These are phyloP conservation scores for Phytophthora fragariaefolia DNA, from an alignment of 352 stramenopile genomes.

Conservation along the genomic window DNA sequence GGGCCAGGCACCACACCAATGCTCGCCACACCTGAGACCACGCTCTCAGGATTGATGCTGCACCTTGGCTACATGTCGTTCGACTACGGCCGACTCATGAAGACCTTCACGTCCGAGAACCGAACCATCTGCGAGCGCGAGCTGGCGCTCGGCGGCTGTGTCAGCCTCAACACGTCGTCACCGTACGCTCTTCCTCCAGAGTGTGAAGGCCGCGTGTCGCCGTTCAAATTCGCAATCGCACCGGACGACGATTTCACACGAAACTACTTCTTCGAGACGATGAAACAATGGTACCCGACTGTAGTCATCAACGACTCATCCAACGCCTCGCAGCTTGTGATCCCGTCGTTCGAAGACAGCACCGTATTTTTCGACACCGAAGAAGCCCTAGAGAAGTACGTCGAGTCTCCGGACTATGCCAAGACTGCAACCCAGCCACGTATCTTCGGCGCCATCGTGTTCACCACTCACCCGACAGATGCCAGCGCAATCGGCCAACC, in stretches of 20 bases:
- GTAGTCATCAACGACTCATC: constrained; percentile 26
- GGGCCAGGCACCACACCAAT: constrained; percentile 35
- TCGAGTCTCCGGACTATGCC: constrained; percentile 41
- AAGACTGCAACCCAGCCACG: constrained; percentile 33
- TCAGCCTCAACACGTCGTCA: constrained; percentile 39
- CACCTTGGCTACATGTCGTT: constrained; percentile 45
- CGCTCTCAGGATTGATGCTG: constrained; percentile 63
- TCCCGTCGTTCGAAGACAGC: constrained; percentile 48
- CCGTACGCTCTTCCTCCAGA: constrained; percentile 32
- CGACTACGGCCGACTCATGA: constrained; percentile 36
- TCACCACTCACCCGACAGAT: constrained; percentile 31
- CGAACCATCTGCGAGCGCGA: constrained; percentile 32
- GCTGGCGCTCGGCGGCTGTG: constrained; percentile 14
- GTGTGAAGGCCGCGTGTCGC: constrained; percentile 52
- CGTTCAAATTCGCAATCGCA: constrained; percentile 56
- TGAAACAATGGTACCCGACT: constrained; percentile 52
- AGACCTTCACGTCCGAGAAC: constrained; percentile 44
- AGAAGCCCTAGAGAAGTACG: constrained; percentile 43
- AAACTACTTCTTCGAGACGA: constrained; percentile 48
- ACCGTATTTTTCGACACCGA: constrained; percentile 49
- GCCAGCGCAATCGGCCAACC: constrained; percentile 29
- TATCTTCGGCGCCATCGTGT: constrained; percentile 59
- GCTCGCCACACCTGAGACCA: constrained; percentile 64
- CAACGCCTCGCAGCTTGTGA: constrained; percentile 23
- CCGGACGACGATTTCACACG: constrained; percentile 49